Evolutionary conservation across 305 asterid species (phyloP), one percentile per base, ranked within the genome.

Genomic region (Solanum hybrid): DNA sequence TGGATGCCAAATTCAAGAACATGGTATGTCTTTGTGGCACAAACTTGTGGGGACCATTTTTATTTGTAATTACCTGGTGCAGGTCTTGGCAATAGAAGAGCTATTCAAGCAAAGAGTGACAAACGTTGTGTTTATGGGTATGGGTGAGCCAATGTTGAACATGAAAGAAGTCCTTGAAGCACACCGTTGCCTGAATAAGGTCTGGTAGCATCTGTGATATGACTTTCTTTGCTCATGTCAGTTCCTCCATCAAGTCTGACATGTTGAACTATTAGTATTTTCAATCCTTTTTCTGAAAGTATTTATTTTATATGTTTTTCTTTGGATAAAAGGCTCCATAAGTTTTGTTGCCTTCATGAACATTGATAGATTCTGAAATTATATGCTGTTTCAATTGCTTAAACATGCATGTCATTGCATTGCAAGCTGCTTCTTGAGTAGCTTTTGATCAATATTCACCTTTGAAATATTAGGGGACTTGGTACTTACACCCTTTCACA

Each of bases 91-190:
- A 75, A 94, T 97, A 91, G 99, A 96, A 93, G 99, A 97, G 84
- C 85, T 93, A 90, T 97, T 97, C 93, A 92, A 97, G 75, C 95
- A 91, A 22, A 93, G 99, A 91, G 99, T 97, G 90, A 93, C 98
- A n/a, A 96, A 96, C 89, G 98, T 96, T 66, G 99, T 96, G 91
- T 96, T 97, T 94, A 97, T 97, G 99, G 99, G 99, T 80, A 95
- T 96, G 99, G 99, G 99, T 42, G 99, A 97, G 93, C 99, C 99
- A 24, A 97, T 97, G 99, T 73, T 96, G 94, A 97, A 97, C 93
- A 5, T 97, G 96, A 97, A 96, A 93, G 98, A 94, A 93, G 99
- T 97, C 90, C 94, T 95, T 90, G 99, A 93, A 93, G 98, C 99
- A 88, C 98, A 97, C 91, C 95, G 95, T 85, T 97, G 99, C 94